Percentiles rank a stretch among this genome's conserved stretches.
Conservation (phyloP, 2,329 filamentous ascomycete species). For the Pseudopithomyces maydicus region DNA sequence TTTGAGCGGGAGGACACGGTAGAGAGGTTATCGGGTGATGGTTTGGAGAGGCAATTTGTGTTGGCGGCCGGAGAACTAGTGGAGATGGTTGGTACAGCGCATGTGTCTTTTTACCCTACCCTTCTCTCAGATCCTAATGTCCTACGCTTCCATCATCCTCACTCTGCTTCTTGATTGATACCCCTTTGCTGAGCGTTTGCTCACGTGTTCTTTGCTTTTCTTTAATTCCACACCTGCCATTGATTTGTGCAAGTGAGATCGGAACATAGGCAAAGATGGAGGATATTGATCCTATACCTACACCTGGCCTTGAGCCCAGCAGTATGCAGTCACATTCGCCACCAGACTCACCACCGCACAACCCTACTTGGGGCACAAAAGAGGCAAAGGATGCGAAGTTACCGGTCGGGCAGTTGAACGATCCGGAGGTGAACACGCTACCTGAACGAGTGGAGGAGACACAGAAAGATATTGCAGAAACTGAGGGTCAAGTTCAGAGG, state of each 20-base stretch:
- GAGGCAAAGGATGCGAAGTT: conserved; percentile 33
- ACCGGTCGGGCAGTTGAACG: conserved; percentile 54
- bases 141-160: background rate
- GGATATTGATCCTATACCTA: conserved; percentile 32
- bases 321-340: conserved; percentile 39
- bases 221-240: background rate
- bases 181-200: background rate
- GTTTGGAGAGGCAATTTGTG: background rate
- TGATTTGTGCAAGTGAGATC: background rate
- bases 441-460: conserved; percentile 49
- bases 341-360: conserved; percentile 22
- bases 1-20: background rate
- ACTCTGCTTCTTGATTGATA: background rate
- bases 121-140: background rate
- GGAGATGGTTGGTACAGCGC: background rate
- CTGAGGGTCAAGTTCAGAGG: conserved; percentile 45
- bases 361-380: conserved; percentile 34
- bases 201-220: background rate
- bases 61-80: conserved; percentile 5
- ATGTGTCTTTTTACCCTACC: background rate
- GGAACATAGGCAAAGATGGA: conserved; percentile 16
- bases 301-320: conserved; percentile 38
- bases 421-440: conserved; percentile 51
- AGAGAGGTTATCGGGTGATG: background rate
- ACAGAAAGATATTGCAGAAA: conserved; percentile 29